Evolutionary conservation across 768 basidiomycete species (phyloP).

Genomic region (Mycena indigotica): DNA sequence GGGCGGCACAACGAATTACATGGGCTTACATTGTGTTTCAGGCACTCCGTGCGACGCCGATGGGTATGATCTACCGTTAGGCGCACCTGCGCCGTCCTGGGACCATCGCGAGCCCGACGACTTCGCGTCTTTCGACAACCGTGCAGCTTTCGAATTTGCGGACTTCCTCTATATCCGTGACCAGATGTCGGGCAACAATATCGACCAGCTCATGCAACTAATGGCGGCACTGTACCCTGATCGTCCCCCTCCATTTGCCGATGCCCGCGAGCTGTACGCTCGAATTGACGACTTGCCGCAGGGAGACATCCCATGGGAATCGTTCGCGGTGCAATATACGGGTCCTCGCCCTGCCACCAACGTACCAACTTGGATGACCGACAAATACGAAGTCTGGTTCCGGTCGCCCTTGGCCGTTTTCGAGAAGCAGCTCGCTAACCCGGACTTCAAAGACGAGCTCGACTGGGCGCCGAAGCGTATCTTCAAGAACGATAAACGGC

Average conservation of each 20-base stretch:
- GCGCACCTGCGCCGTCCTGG: not conserved
- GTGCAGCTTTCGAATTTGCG: not conserved
- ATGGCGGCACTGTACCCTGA: not conserved
- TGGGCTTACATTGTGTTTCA: not conserved
- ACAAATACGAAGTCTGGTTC: constrained; percentile 32
- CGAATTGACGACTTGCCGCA: constrained; percentile 29
- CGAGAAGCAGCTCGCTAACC: constrained; percentile 25
- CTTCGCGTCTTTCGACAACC: not conserved
- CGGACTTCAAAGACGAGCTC: constrained; percentile 27
- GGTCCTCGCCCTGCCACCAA: constrained; percentile 20
- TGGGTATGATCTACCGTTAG: not conserved
- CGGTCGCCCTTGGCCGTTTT: constrained; percentile 25
- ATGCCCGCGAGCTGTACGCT: constrained; percentile 24
- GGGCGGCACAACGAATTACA: not conserved
- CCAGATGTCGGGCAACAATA: not conserved
- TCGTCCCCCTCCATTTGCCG: constrained; percentile 22
- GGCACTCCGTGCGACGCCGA: not conserved
- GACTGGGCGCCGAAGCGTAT: constrained; percentile 26
- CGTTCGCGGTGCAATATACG: constrained; percentile 26
- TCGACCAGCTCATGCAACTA: not conserved
- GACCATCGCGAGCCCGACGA: not conserved
- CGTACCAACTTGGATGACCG: constrained; percentile 29
- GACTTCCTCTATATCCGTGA: not conserved
- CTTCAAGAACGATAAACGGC: constrained; percentile 16
- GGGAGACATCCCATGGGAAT: constrained; percentile 33